Evolutionary conservation across 208 protist species (phyloP).

Genomic region (Zelonia costaricensis): DNA sequence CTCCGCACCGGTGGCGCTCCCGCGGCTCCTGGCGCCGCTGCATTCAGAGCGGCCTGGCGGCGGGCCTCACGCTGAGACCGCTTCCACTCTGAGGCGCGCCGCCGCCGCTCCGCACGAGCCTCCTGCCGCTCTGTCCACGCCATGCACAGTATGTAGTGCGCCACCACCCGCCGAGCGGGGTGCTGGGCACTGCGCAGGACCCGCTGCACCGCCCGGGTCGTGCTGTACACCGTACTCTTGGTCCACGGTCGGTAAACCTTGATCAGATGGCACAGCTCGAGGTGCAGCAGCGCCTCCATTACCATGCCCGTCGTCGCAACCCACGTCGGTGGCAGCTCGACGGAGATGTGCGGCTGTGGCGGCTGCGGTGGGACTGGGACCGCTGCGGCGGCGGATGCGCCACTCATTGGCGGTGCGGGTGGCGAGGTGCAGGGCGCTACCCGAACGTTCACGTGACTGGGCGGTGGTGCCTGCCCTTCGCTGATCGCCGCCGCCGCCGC

Average conservation of each 20-base stretch:
- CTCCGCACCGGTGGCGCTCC: too few species aligned
- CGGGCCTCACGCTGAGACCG: not conserved
- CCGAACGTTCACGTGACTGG: constrained; percentile 19
- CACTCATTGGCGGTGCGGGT: not conserved
- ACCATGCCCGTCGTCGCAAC: constrained; percentile 40
- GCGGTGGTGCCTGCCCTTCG: constrained; percentile 14
- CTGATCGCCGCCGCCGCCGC: constrained; percentile 22
- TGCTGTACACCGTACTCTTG: constrained; percentile 42
- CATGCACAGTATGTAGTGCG: constrained; percentile 25
- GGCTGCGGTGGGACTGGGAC: not conserved
- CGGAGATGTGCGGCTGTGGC: constrained; percentile 11
- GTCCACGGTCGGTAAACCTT: constrained; percentile 49
- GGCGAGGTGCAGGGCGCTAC: not conserved
- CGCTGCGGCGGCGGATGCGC: not conserved
- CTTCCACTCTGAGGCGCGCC: not conserved
- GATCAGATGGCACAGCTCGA: constrained; percentile 56
- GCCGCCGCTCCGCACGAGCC: constrained; percentile 1
- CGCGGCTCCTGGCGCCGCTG: too few species aligned
- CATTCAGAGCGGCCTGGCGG: too few species aligned
- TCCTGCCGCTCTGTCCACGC: constrained; percentile 31
- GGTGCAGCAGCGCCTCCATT: constrained; percentile 68
- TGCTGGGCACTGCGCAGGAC: constrained; percentile 45
- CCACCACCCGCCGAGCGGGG: constrained; percentile 32
- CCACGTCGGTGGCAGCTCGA: constrained; percentile 38
- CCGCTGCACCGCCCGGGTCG: constrained; percentile 33